A percentile compares a stretch with the other conserved stretches of the same genome.
phyloP scores from a whole-genome alignment of 495 filamentous ascomycete genomes.

The Massariosphaeria phaeospora region DNA sequence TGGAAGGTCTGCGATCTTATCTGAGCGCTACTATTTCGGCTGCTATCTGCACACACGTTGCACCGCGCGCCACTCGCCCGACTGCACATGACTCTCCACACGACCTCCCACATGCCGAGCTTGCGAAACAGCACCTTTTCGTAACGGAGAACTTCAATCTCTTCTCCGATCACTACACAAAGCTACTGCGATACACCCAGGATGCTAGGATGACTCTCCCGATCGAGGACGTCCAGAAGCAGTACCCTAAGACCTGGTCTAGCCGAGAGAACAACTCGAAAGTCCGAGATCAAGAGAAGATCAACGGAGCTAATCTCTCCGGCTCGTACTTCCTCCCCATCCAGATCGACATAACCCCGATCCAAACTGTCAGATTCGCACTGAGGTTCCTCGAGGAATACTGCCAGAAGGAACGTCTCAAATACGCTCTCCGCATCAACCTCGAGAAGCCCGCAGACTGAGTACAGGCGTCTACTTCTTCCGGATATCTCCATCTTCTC shows the following conservation, averaged over 20 bases:
- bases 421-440: constrained; percentile 20
- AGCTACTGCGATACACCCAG: constrained; percentile 3
- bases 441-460: constrained; percentile 21
- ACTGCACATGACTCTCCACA: constrained; percentile 16
- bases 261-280: constrained; percentile 1
- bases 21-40: constrained; percentile 23
- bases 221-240: constrained; percentile 6
- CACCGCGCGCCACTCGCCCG: constrained; percentile 1
- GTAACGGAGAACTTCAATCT: constrained; percentile 10
- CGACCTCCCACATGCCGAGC: not conserved
- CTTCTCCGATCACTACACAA: constrained; percentile 7
- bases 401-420: constrained; percentile 15
- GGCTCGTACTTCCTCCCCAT: constrained; percentile 30
- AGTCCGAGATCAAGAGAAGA: constrained; percentile 9
- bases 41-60: constrained; percentile 16
- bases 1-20: constrained; percentile 26
- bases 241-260: constrained; percentile 25
- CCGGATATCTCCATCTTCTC: no score
- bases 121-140: not conserved
- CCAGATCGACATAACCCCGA: constrained; percentile 17
- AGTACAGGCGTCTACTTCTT: no score
- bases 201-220: constrained; percentile 19
- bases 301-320: constrained; percentile 8
- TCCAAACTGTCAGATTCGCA: constrained; percentile 31
- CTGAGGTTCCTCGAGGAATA: constrained; percentile 21